Percentiles rank a stretch among this genome's conserved stretches.
phyloP scores from a whole-genome alignment of 768 basidiomycete genomes.

The Tulasnella sp. region DNA sequence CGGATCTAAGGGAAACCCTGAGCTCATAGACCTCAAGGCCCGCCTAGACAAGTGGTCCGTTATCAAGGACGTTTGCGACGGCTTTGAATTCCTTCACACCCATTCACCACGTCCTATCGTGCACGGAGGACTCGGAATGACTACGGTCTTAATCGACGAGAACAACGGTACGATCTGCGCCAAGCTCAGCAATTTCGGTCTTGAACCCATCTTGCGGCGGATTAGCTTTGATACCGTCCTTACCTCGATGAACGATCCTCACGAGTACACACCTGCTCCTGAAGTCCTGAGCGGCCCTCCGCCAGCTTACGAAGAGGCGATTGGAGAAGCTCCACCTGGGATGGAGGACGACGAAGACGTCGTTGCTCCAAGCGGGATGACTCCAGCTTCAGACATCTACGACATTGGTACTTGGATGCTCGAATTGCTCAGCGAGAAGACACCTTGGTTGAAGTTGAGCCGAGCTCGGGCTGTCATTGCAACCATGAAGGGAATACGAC shows the following conservation, averaged over 20 bases:
- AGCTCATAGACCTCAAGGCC: neutral
- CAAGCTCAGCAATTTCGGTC: conserved; percentile 7
- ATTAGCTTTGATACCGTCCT: neutral
- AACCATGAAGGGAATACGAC: neutral
- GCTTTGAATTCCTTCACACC: neutral
- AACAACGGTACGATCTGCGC: neutral
- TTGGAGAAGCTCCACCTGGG: neutral
- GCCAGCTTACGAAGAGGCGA: neutral
- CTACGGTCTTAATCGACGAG: neutral
- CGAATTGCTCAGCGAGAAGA: conserved; percentile 12
- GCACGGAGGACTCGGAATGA: neutral
- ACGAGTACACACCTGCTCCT: neutral
- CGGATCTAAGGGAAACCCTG: neutral
- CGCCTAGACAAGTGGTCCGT: conserved; percentile 4
- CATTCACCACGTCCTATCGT: neutral
- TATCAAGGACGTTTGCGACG: neutral
- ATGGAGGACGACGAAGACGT: neutral
- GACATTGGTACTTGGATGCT: conserved; percentile 17
- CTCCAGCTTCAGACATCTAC: conserved; percentile 5
- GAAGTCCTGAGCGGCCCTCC: neutral
- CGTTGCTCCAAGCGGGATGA: conserved; percentile 3
- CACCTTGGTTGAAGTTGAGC: neutral
- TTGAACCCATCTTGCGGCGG: neutral
- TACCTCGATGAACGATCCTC: conserved; percentile 1
- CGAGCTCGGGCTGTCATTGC: conserved; percentile 1